phyloP scores from a whole-genome alignment of 345 rosid species.

The Xanthoceras sorbifolium region DNA sequence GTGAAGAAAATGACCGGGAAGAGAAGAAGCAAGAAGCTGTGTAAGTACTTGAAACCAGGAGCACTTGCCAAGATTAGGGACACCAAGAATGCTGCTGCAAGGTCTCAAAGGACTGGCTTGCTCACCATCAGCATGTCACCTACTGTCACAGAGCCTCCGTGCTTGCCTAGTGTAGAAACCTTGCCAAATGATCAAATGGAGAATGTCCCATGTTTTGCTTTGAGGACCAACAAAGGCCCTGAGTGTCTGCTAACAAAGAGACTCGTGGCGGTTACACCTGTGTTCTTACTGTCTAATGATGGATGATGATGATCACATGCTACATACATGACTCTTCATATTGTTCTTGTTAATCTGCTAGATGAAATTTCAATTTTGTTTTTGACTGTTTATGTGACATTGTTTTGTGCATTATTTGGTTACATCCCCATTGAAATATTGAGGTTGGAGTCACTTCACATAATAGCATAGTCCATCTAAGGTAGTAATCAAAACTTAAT shows the following conservation, averaged over 20 bases:
- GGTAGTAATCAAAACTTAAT: too few species aligned
- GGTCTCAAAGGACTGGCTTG: not conserved
- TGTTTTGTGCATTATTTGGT: not conserved
- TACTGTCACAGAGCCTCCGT: not conserved
- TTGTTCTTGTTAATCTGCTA: not conserved
- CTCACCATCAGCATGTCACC: not conserved
- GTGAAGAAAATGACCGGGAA: not conserved
- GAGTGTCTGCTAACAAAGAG: conserved; percentile 16
- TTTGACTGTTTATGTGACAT: not conserved
- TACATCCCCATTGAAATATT: too few species aligned
- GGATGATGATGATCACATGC: not conserved
- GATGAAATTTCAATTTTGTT: not conserved
- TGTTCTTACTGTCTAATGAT: not conserved
- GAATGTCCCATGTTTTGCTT: conserved; percentile 20
- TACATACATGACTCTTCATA: not conserved
- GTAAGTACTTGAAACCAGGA: conserved; percentile 26
- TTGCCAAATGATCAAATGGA: not conserved
- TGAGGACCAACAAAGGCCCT: conserved; percentile 18
- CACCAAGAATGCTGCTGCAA: conserved; percentile 13
- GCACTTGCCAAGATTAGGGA: conserved; percentile 7
- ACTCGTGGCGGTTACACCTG: conserved; percentile 11
- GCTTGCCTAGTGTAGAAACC: not conserved
- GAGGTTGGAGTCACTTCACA: too few species aligned
- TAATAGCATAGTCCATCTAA: too few species aligned
- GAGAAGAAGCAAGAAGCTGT: not conserved